Evolutionary conservation across 139 green algal species (phyloP).

Genomic region (Pleodorina starrii): DNA sequence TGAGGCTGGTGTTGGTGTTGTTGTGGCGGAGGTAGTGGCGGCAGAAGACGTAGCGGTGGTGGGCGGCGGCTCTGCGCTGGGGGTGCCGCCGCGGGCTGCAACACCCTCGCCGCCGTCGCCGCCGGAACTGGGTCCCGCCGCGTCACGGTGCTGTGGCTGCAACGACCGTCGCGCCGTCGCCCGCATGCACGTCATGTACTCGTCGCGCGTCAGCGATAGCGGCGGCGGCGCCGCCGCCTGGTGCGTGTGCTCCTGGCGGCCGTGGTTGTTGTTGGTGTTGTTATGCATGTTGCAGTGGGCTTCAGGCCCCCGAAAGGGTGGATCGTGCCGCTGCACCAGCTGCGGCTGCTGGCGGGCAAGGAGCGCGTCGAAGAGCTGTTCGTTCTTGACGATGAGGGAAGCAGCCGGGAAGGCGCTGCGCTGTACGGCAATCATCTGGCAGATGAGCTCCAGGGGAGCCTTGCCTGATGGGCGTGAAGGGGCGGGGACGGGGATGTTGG

Average conservation of each 20-base stretch:
- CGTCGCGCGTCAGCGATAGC: background rate
- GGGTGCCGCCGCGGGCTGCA: too few species aligned
- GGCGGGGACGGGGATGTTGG: too few species aligned
- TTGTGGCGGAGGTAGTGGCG: background rate
- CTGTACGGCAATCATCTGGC: slow-evolving; percentile 23
- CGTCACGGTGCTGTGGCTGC: background rate
- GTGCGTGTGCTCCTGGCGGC: too few species aligned
- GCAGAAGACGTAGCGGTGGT: too few species aligned
- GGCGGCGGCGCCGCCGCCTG: too few species aligned
- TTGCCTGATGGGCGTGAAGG: slow-evolving; percentile 29
- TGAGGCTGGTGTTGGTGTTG: background rate
- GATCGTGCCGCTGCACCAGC: too few species aligned
- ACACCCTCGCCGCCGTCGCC: too few species aligned
- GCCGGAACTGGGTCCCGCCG: too few species aligned
- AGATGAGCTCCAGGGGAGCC: slow-evolving; percentile 33
- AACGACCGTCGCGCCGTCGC: background rate
- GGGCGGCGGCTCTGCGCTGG: too few species aligned
- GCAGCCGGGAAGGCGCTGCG: background rate
- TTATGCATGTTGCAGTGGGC: too few species aligned
- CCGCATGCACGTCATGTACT: background rate
- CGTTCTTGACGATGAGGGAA: slow-evolving; percentile 41
- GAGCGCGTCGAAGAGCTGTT: slow-evolving; percentile 41
- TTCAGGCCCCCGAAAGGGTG: too few species aligned
- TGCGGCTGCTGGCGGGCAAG: background rate
- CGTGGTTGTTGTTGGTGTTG: too few species aligned